Base-by-base conservation (phyloP, 2,329 filamentous ascomycete species). In the Ramichloridium luteum region DNA sequence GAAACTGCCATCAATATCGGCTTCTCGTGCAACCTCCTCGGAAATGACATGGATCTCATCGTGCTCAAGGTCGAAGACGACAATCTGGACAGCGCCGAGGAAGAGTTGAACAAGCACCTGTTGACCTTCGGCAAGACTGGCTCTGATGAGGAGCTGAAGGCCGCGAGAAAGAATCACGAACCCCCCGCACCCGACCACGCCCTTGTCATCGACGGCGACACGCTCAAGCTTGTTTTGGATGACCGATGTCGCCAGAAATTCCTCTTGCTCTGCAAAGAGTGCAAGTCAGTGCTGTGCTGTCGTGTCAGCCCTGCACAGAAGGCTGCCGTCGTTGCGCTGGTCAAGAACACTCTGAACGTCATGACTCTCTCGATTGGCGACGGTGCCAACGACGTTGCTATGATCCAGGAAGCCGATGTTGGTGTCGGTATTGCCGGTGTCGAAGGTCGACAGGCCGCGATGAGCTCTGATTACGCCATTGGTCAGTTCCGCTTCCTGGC, bases 1-100 rank as follows among this genome's bases (percentile, higher is more conserved):
- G 90, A 98, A 61, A 98, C 90, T 14, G 90, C 92, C 36, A 98
- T 98, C 74, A 98, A 98, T 61, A 98, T 98, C 53, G 90, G 90
- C 2, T 98, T 96, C 60, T 98, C 92, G 8, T 98, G 92, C 65
- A 98, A 98, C 48, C 68, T 98, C 17, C 72, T 98, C 34, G 85
- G 88, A 59, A 98, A 94, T 57, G 83, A 93, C 45, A 94, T 98
- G 90, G 90, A 98, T 46, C 65, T 98, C 39, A 81, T 98, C 42
- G 74, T 93, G 29, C 68, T 98, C 46, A 92, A 92, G 53, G 70
- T 90, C 16, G 72, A 81, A 1, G 83, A 93, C 42, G 78, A 85
- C 60, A 70, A 66, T 35, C 46, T 79, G 6, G 63, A 66, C 9
- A 62, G 65, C 20, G 71, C 84, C 2, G 76, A 80, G 43, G 67